Evolutionary conservation across 2,329 filamentous ascomycete genomes (phyloP), one percentile per base, ranked within the genome.

Genomic region (Aureobasidium subglaciale): DNA sequence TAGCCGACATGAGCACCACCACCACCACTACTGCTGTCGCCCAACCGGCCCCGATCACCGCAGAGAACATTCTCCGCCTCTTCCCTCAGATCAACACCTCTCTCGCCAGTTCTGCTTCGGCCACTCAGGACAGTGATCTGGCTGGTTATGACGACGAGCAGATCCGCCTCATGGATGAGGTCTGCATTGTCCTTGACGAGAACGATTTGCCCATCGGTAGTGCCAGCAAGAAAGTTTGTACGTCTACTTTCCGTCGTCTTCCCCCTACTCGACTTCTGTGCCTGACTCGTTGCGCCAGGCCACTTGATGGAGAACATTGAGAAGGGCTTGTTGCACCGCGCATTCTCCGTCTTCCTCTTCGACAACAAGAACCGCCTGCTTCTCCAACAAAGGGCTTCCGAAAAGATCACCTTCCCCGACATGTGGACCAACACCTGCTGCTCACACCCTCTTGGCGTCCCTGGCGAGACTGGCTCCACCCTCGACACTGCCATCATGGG

Each of bases 381-480:
- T 41, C 84, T 99, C 50, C 93, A 99, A 75, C 93, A 97, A 78
- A 88, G 93, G 63, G 93, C 93, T 25, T 78, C 85, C 37, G 92
- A 97, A 77, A 99, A 99, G 79, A 99, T 99, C 69, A 99, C 93
- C 6, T 99, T 99, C 75, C 92, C 93, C n/a, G 90, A 96, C 70
- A 91, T 96, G 86, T 99, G 93, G 93, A 99, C 93, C 61, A 99
- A 99, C 75, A 99, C 93, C 29, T 99, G 93, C 81, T 99, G 93
- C 79, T 99, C 93, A 35, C 93, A 99, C 73, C 93, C 93, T 5
- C 81, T 99, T 59, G 88, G 89, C 55, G 87, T 96, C 62, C 88
- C 93, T 8, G 86, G 87, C 61, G 93, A 99, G 82, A 95, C 90
- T 24, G 93, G 93, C 60, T 81, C 84, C 29, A 87, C 86, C 62